phyloP scores from a whole-genome alignment of 192 early-diverging fungal genomes.

The Diversispora epigaea region DNA sequence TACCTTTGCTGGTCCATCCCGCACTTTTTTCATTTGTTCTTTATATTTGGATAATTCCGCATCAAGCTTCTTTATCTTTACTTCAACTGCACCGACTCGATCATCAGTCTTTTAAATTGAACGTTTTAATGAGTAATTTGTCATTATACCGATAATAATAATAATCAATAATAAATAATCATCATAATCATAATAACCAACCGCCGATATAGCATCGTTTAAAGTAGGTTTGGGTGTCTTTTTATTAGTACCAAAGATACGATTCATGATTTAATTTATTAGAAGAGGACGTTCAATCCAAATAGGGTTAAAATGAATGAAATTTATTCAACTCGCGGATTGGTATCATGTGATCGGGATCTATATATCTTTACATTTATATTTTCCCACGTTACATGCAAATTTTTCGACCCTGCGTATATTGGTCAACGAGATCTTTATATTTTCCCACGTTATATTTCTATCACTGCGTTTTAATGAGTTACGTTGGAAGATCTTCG shows the following conservation, averaged over 20 bases:
- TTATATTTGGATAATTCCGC: slow-evolving; percentile 87
- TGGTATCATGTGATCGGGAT: too few species aligned
- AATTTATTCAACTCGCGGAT: too few species aligned
- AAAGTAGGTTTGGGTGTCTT: slow-evolving; percentile 85
- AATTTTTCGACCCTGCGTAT: too few species aligned
- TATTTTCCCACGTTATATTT: too few species aligned
- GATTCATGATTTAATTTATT: slow-evolving; percentile 64
- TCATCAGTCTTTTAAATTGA: slow-evolving; percentile 67
- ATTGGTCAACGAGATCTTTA: too few species aligned
- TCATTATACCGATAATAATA: neutral
- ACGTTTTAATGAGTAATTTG: neutral
- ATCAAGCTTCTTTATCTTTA: slow-evolving; percentile 93
- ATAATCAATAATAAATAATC: neutral
- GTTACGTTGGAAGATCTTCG: too few species aligned
- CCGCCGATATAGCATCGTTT: slow-evolving; percentile 77
- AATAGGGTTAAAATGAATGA: too few species aligned
- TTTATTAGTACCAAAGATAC: slow-evolving; percentile 89
- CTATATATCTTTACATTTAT: too few species aligned
- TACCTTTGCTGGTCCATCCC: slow-evolving; percentile 82
- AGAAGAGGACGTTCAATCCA: too few species aligned
- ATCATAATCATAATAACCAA: slow-evolving; percentile 35
- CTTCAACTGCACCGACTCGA: slow-evolving; percentile 83
- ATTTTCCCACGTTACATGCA: too few species aligned
- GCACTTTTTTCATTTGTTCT: slow-evolving; percentile 94
- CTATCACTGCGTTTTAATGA: too few species aligned